Base-by-base conservation (phyloP, 73 alveolate genomes). In the Symbiodinium pilosum region DNA sequence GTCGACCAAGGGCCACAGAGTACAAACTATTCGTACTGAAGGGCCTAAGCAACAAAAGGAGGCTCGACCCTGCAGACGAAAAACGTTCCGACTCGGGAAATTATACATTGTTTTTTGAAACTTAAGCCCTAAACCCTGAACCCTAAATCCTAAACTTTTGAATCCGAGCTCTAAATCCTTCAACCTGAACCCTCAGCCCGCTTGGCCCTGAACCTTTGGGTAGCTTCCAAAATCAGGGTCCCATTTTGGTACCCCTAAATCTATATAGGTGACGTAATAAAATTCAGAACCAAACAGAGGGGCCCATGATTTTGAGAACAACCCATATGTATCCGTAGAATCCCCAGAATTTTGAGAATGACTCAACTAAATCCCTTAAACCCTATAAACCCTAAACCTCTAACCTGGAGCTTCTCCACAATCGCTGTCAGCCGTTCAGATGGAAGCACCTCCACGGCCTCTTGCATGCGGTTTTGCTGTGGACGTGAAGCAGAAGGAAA, bases 381-480 rank as follows among this genome's bases (percentile, higher is more conserved):
- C 77, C 77, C 77, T 64, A n/a, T n/a, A 64, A 6, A 6, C 77
- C 77, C 38, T 5, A 64, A 64, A 64, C 77, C 36, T 36, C 7
- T 2, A 64, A 21, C 39, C 95, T 88, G 95, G 32, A 88, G 87
- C 87, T 38, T 88, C 87, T 20, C 73, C 87, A 88, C 95, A 7
- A 88, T 88, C 59, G 44, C 47, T 32, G 95, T 4, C 71, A 88
- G 44, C 26, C 87, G 39, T 24, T 52, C 36, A 1, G 95, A 83
- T 9, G 95, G 87, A 7, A 88, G 75, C 47, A 88, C 95, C 47
- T 14, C 24, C 47, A 68, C 95, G 36, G 87, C 95, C 94, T 87
- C 30, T 1, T 43, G n/a, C 89, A 43, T 39, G 40, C 41, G 40
- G 16, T n/a, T 51, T 16, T 16, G 68, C 16, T 47, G 64, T 16